Base-by-base conservation (phyloP, 2,329 filamentous ascomycete genomes). In the Paraphaeosphaeria minitans region DNA sequence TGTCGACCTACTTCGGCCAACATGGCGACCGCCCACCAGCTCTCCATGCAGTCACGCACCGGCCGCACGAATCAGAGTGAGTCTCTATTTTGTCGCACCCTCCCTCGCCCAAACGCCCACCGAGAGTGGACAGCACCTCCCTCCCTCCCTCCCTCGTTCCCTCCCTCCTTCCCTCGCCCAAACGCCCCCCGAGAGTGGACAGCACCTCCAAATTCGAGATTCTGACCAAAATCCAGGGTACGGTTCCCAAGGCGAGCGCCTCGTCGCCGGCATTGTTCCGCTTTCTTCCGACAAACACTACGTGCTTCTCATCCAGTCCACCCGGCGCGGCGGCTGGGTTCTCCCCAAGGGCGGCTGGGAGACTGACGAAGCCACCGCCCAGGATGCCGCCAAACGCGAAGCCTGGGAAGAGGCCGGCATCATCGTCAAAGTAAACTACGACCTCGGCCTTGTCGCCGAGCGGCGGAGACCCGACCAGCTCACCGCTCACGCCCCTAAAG, bases 321-420 rank as follows among this genome's bases (percentile, higher is more conserved):
- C 91, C 53, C 87, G 92, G 65, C 89, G 93, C 70, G 92, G 92
- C 77, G 92, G 91, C 70, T 99, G 95, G 95, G 95, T 99, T 45
- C 84, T 99, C 59, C 95, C 95, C 60, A 99, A 99, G 78, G 95
- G 95, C 74, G 95, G 95, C 60, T 99, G 95, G 93, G 95, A 99
- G 78, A 89, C 88, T 35, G 95, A 99, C 78, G 95, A 99, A 80
- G 86, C 89, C 62, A 95, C 91, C 63, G 87, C 90, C 62, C 86
- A 94, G 75, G 91, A 95, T 57, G 95, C 95, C 56, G 87, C 87
- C 51, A 89, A 83, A 83, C 84, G 95, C 67, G 95, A 99, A 79
- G 95, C 95, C 61, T 98, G 95, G 95, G 95, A 98, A 81, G 95
- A 98, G 81, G 95, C 93, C 43, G 95, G 95, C 71, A 96, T 98